Conservation (phyloP, 768 basidiomycete genomes). For the Tulasnella sp. region DNA sequence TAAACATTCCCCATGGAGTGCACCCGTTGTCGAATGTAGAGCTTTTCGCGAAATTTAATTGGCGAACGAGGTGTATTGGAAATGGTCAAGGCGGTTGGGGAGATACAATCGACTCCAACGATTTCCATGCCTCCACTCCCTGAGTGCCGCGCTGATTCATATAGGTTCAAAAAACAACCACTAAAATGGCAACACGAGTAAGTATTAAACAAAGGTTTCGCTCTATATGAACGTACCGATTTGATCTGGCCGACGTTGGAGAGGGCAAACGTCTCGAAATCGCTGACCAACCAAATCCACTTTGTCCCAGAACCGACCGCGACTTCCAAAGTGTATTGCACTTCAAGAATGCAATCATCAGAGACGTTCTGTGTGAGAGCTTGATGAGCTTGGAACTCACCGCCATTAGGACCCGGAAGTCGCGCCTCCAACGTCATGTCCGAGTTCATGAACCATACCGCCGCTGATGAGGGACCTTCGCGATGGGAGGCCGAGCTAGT, state of each 20-base stretch:
- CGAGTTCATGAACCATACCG: neutral
- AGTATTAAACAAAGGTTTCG: neutral
- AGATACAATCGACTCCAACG: neutral
- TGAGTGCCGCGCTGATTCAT: neutral
- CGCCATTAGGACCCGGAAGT: neutral
- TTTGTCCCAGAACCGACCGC: neutral
- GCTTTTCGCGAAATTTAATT: no score
- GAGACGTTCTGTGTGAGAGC: neutral
- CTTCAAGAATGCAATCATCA: neutral
- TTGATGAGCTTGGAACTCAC: neutral
- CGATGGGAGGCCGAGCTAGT: neutral
- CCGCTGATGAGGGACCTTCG: neutral
- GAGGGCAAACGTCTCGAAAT: slow-evolving; percentile 2
- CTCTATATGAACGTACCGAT: neutral
- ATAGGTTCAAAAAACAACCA: neutral
- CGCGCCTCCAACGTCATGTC: neutral
- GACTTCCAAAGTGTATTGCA: neutral
- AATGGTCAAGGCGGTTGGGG: neutral
- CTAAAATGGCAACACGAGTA: neutral
- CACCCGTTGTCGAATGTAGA: no score
- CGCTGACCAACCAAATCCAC: neutral
- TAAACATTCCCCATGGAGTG: no score
- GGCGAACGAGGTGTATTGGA: neutral
- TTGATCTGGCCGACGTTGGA: slow-evolving; percentile 1
- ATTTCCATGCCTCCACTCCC: neutral